A percentile compares a stretch with the other conserved stretches of the same genome.
These are phyloP conservation scores for Tulasnella sp. DNA, from an alignment of 768 basidiomycete genomes.

Conservation along the genomic window DNA sequence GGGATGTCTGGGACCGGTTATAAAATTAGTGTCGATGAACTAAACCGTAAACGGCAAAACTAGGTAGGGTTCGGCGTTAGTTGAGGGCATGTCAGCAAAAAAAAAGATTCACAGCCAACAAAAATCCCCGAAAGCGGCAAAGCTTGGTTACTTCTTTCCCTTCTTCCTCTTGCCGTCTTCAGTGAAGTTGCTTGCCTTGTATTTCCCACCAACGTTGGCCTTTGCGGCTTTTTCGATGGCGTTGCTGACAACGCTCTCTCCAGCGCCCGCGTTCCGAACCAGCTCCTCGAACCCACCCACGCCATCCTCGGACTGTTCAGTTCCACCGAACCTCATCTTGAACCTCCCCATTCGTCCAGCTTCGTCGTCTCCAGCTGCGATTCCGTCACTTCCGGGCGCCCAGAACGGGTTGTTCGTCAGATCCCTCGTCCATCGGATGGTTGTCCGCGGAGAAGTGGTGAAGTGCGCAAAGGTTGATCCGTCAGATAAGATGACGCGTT, in stretches of 20 bases:
- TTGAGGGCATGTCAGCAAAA: not conserved
- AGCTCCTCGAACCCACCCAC: constrained; percentile 37
- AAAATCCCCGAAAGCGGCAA: not conserved
- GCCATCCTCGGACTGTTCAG: constrained; percentile 44
- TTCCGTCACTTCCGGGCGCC: constrained; percentile 59
- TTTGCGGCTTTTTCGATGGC: constrained; percentile 24
- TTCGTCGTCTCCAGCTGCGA: constrained; percentile 69
- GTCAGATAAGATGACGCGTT: constrained; percentile 83
- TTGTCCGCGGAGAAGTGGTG: constrained; percentile 83
- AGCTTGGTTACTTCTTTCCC: constrained; percentile 10
- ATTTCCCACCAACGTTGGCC: constrained; percentile 27
- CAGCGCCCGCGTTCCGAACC: not conserved
- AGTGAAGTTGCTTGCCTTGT: not conserved
- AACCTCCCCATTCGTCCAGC: constrained; percentile 82
- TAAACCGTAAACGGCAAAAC: not conserved
- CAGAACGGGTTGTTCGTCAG: constrained; percentile 88
- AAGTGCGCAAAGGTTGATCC: constrained; percentile 86
- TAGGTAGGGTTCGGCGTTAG: not conserved
- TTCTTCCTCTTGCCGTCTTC: constrained; percentile 29
- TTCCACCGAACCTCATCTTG: constrained; percentile 67
- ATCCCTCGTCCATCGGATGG: constrained; percentile 79
- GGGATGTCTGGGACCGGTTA: not conserved
- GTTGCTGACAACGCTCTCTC: not conserved
- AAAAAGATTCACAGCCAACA: not conserved
- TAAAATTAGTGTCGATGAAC: not conserved